Base-by-base conservation (phyloP, 352 stramenopile genomes). In the Pythium rishiriense region DNA sequence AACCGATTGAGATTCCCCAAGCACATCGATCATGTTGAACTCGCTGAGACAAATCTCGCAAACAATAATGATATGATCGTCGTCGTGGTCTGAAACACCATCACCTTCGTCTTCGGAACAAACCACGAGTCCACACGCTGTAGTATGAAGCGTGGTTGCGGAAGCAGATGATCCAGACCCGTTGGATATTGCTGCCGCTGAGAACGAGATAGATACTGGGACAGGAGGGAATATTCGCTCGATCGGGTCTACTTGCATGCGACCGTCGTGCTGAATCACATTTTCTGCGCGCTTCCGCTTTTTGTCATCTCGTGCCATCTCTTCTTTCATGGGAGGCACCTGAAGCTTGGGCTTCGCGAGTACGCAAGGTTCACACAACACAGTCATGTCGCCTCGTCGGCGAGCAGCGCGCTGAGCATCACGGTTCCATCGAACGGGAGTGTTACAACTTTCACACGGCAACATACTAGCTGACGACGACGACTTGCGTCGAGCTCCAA, bases 1-100 rank as follows among this genome's bases (percentile, higher is more conserved):
- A 39, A 58, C 68, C 15, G 57, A 60, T 24, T 84, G 59, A 19
- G 69, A 69, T 14, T 73, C 79, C 15, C 73, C 76, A 0, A 92
- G 37, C 0, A 89, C 70, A 21, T 92, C 81, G 19, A 75, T 53
- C 81, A 91, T 83, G 33, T 84, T 80, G 57, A 91, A 91, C 58
- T 92, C 85, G 15, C 69, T 68, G 25, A 89, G 81, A 64, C 86
- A 93, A 15, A 88, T 80, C 49, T 93, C 86, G 42, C 85, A 93
- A n/a, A 92, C 65, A 21, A 93, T 85, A 17, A 80, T 64, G 26
- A 92, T 73, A 1, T 58, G 53, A 41, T 85, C 70, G 21, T 73
- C 69, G 19, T 69, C 74, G 66, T 84, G 73, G 26, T 75, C 63
- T 15, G 60, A 66, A 7, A 58, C 64, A 33, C 68, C 60, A n/a